phyloP scores from a whole-genome alignment of 1,284 basidiomycete genomes.

The Exobasidium rhododendri region DNA sequence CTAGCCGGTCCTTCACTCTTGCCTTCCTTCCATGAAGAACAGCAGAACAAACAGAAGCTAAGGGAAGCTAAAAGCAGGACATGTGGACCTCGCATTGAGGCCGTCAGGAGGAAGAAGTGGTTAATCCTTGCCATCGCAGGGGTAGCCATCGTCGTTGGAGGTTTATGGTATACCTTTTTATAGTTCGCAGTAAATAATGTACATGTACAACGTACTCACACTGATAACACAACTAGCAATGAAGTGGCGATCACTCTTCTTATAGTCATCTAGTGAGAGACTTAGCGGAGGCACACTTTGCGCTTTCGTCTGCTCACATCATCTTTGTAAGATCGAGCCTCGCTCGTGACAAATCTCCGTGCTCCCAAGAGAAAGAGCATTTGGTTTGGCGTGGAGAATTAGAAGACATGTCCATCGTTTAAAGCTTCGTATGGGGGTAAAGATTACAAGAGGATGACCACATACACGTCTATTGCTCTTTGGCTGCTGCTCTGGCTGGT shows the following conservation, averaged over 20 bases:
- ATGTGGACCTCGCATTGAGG: background rate
- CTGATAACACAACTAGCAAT: background rate
- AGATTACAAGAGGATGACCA: too few species aligned
- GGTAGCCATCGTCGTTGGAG: background rate
- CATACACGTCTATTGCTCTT: background rate
- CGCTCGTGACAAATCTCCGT: too few species aligned
- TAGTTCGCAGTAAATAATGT: background rate
- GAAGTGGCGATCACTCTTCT: too few species aligned
- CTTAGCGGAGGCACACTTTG: too few species aligned
- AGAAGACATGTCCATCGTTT: too few species aligned
- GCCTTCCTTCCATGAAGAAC: slow-evolving; percentile 10
- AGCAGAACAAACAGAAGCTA: background rate
- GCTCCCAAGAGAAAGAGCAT: too few species aligned
- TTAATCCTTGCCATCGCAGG: background rate
- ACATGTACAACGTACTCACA: background rate
- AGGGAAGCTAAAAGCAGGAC: background rate
- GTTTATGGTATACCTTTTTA: slow-evolving; percentile 9
- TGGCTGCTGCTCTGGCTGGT: background rate
- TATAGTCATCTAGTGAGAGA: too few species aligned
- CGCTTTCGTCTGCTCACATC: too few species aligned
- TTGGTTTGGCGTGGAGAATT: too few species aligned
- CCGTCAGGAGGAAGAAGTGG: background rate
- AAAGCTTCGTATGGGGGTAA: too few species aligned
- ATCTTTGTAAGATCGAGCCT: too few species aligned
- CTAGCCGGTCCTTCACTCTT: slow-evolving; percentile 15